A percentile compares a stretch with the other conserved stretches of the same genome.
Conservation (phyloP, 2,329 filamentous ascomycete genomes). For the Fusarium clavum region DNA sequence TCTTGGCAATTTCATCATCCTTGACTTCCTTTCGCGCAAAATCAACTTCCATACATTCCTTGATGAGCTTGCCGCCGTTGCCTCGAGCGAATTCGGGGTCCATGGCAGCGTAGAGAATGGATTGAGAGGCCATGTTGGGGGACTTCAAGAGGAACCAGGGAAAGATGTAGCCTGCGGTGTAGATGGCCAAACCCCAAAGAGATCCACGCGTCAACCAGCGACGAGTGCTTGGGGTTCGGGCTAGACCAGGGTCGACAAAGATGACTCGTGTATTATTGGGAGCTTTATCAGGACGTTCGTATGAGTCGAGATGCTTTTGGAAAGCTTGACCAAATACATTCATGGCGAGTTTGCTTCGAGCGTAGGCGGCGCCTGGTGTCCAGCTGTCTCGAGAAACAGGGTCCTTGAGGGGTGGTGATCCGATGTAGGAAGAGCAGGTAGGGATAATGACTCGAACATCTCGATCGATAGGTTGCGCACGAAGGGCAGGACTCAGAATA, state of each 20-base stretch:
- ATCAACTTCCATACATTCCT: conserved; percentile 85
- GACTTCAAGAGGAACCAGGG: conserved; percentile 93
- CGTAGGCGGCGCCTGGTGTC: conserved; percentile 68
- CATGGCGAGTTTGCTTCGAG: conserved; percentile 79
- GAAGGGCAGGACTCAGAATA: conserved; percentile 89
- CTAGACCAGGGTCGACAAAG: conserved; percentile 86
- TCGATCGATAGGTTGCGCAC: conserved; percentile 91
- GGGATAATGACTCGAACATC: conserved; percentile 90
- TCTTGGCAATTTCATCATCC: conserved; percentile 83
- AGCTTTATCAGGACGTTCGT: conserved; percentile 83
- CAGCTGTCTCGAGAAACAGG: conserved; percentile 62
- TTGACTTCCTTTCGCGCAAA: conserved; percentile 78
- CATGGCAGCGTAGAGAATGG: conserved; percentile 87
- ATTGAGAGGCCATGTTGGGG: conserved; percentile 84
- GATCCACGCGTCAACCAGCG: conserved; percentile 89
- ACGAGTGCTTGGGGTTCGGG: conserved; percentile 86
- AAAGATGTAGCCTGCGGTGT: conserved; percentile 80
- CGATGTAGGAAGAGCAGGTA: conserved; percentile 90
- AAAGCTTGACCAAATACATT: conserved; percentile 91
- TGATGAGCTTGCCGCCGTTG: conserved; percentile 78
- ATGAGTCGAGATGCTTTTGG: conserved; percentile 89
- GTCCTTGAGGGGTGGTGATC: conserved; percentile 73
- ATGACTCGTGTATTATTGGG: conserved; percentile 87
- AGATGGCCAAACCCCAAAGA: conserved; percentile 80
- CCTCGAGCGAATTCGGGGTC: conserved; percentile 76